Base-by-base conservation (phyloP, 768 basidiomycete genomes). In the Leccinum pellstonianum region DNA sequence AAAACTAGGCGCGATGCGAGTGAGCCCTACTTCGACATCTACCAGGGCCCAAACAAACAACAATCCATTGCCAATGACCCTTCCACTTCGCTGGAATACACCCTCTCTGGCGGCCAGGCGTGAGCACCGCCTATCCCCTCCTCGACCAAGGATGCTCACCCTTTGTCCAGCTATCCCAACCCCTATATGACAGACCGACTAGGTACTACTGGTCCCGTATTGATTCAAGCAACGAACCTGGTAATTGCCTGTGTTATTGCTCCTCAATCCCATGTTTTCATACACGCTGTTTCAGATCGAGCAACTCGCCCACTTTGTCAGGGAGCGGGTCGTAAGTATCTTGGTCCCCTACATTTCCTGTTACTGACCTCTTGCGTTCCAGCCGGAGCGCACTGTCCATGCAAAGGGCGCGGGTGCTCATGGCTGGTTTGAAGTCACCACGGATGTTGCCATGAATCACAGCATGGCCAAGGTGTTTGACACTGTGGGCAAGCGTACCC, bases 351-450 rank as follows among this genome's bases (percentile, higher is more conserved):
- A 17, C 25, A 9, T 17, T 37, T 23, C 33, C 27, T 33, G 35
- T 38, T 54, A 23, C 31, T 43, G 21, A 27, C 6, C 37, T 38
- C 25, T 37, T 49, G 29, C 17, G 3, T 37, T 50, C 29, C 25
- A 65, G 62, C 64, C 64, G 9, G 62, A 65, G 57, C 62, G 64
- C 31, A 61, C 54, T 41, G 55, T 65, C 23, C 62, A 65, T 41
- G 64, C 64, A 27, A 65, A 65, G 33, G 62, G 59, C 19, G 64
- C 6, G n/a, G 64, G 64, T 43, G 64, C 64, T 23, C 59, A 64
- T 35, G 64, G 62, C 9, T 64, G 57, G 54, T 65, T 65, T 33
- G 64, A 64, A 37, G 62, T 65, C 5, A 65, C 64, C 21, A 65
- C 64, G 29, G 46, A 58, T 21, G 54, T 56, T 15, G 64, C 48